Conservation (phyloP, 345 rosid genomes). For the Xanthoceras sorbifolium region DNA sequence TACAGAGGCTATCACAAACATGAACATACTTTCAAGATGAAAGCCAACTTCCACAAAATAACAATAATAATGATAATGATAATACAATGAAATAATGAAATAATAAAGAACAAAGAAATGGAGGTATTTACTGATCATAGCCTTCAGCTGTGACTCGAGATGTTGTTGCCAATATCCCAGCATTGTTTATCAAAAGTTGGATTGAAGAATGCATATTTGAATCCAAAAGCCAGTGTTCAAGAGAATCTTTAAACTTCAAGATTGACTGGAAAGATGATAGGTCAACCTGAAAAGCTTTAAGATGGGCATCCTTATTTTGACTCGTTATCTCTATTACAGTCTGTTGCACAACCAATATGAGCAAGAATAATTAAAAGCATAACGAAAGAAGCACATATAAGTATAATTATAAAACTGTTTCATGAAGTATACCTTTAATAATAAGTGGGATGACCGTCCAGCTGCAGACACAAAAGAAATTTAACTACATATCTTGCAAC, state of each 20-base stretch:
- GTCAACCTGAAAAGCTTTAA: slow-evolving; percentile 73
- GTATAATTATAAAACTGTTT: neutral
- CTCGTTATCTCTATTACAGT: slow-evolving; percentile 49
- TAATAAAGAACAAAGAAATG: neutral
- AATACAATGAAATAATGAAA: neutral
- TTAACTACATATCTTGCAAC: slow-evolving; percentile 19
- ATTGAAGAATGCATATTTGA: slow-evolving; percentile 72
- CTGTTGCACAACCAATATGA: slow-evolving; percentile 39
- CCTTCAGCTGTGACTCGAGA: slow-evolving; percentile 63
- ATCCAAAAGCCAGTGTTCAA: slow-evolving; percentile 75
- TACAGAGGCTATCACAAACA: neutral
- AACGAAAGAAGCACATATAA: neutral
- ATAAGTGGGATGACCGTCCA: slow-evolving; percentile 59
- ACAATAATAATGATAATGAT: neutral
- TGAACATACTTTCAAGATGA: neutral
- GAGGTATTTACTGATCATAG: slow-evolving; percentile 65
- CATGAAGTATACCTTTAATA: slow-evolving; percentile 52
- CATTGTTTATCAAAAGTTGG: slow-evolving; percentile 88
- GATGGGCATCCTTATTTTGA: slow-evolving; percentile 48
- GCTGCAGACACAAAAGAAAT: slow-evolving; percentile 50
- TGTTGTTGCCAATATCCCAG: slow-evolving; percentile 86
- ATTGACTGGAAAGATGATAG: slow-evolving; percentile 69
- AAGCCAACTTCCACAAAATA: slow-evolving; percentile 3
- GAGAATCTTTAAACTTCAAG: slow-evolving; percentile 54
- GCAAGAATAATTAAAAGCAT: slow-evolving; percentile 16